Evolutionary conservation across 352 stramenopile species (phyloP), one percentile per base, ranked within the genome.

Genomic region (Phytophthora pistaciae): DNA sequence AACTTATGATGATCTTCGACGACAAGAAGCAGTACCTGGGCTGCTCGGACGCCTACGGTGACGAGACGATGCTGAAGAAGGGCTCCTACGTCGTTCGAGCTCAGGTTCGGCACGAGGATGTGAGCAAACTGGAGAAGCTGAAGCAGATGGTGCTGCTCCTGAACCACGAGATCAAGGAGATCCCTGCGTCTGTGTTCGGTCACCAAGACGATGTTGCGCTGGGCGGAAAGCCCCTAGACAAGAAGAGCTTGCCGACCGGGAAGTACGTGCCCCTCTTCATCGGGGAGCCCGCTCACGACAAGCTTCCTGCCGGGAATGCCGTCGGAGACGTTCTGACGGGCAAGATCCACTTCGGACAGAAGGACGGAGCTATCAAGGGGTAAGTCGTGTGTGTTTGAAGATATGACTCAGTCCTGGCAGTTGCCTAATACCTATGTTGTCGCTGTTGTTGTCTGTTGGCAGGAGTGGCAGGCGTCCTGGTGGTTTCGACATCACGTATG

Each of bases 1-100:
- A 98, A 61, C 60, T 98, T 62, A 96, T 93, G 70, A 91, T 98
- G 81, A 81, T 98, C 38, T 99, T 98, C 70, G 93, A 98, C 76
- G 88, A 90, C 18, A 97, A 98, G 73, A 98, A 98, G 75, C 95
- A 97, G 78, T 97, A 93, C 57, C 72, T 96, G 50, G 92, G 83
- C 56, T 83, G 71, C 56, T 93, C 86, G 23, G 95, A 98, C 66
- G 86, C 92, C 5, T 98, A 92, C 68, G 90, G 92, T 8, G 86
- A 94, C 21, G 64, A 78, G 11, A 91, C 95, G 13, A 83, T 85
- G 20, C 68, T 96, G 31, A 97, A 97, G 70, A 98, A 98, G 75
- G 93, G 93, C 1, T 83, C 82, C 44, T 94, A 90, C 63, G 75
- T 80, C n/a, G 65, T 95, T 59, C 86, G 83, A 21, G 83, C 86